These are phyloP conservation scores for Populus hybrid DNA, from an alignment of 441 rosid species.

Conservation along the genomic window DNA sequence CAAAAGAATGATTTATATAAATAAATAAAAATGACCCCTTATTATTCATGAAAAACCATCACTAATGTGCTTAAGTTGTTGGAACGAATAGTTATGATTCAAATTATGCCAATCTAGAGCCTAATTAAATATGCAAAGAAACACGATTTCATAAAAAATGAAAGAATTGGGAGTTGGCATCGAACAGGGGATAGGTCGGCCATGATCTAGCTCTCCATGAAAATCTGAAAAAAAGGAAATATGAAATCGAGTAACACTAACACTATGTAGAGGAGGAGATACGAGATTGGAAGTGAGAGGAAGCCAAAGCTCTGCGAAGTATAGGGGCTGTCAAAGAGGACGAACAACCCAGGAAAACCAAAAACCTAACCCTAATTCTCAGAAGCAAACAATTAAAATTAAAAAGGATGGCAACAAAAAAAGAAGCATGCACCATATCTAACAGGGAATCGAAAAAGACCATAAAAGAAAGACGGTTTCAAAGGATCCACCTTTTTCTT, in stretches of 20 bases:
- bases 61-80: too few relatives aligned
- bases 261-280: neutral
- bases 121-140: too few relatives aligned
- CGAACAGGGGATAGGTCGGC: neutral
- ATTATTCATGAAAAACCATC: too few relatives aligned
- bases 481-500: neutral
- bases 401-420: neutral
- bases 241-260: neutral
- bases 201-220: neutral
- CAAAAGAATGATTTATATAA: too few relatives aligned
- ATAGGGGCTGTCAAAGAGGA: too few relatives aligned
- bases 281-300: neutral
- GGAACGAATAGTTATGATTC: too few relatives aligned
- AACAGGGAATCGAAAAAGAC: neutral
- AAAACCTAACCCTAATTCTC: neutral
- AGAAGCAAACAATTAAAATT: neutral
- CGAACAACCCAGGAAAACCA: neutral
- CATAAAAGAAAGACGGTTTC: too few relatives aligned
- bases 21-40: too few relatives aligned
- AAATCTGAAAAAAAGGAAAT: neutral
- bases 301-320: neutral
- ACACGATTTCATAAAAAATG: too few relatives aligned
- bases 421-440: neutral
- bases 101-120: too few relatives aligned
- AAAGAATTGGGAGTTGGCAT: too few relatives aligned